Percentiles rank a stretch among this genome's conserved stretches.
phyloP scores from a whole-genome alignment of 2,329 filamentous ascomycete species.

The Bipolaris oryzae region DNA sequence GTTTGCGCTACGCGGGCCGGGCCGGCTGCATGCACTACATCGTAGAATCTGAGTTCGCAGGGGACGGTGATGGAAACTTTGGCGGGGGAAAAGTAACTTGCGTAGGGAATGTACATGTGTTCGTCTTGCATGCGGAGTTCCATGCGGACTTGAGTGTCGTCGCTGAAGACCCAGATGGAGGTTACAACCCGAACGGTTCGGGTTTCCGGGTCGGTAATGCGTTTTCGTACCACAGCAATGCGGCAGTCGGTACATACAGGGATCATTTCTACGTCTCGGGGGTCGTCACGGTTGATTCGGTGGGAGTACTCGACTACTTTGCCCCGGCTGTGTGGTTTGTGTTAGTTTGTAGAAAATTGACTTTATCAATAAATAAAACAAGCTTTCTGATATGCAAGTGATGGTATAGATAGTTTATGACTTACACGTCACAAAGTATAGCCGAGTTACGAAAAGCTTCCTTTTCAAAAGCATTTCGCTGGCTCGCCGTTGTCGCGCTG shows the following conservation, averaged over 20 bases:
- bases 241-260: constrained; percentile 48
- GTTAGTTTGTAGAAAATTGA: background rate
- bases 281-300: constrained; percentile 42
- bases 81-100: constrained; percentile 53
- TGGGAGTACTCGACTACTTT: constrained; percentile 52
- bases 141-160: constrained; percentile 51
- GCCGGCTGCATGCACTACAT: constrained; percentile 42
- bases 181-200: constrained; percentile 47
- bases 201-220: constrained; percentile 46
- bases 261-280: constrained; percentile 51
- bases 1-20: constrained; percentile 47
- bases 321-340: constrained; percentile 39
- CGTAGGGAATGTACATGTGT: constrained; percentile 53
- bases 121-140: constrained; percentile 53
- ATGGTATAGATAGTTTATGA: background rate
- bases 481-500: constrained; percentile 42
- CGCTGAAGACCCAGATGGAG: constrained; percentile 54
- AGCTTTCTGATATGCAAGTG: background rate
- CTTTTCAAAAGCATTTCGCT: constrained; percentile 48
- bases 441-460: constrained; percentile 53
- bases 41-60: constrained; percentile 50
- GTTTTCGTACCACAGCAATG: constrained; percentile 53
- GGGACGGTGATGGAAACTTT: constrained; percentile 52
- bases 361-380: background rate
- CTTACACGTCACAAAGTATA: constrained; percentile 53